Evolutionary conservation across 768 basidiomycete species (phyloP).

Genomic region (Panaeolus papilionaceus): DNA sequence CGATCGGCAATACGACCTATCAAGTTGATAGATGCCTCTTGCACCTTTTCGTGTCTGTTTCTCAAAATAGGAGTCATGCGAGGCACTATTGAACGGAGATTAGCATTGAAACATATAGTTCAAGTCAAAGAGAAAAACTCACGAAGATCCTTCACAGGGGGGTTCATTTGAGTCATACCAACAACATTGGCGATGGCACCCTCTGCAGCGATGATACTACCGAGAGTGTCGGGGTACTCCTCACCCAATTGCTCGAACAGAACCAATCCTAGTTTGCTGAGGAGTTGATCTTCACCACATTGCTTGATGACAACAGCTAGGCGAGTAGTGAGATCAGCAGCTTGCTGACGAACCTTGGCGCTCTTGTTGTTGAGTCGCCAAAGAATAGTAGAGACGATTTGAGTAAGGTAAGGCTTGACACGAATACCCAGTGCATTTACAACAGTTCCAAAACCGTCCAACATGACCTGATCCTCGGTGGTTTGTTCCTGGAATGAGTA

Average conservation of each 20-base stretch:
- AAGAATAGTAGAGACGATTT: constrained; percentile 97
- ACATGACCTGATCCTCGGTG: constrained; percentile 98
- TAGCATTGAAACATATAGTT: background rate
- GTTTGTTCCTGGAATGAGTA: constrained; percentile 99
- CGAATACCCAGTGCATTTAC: constrained; percentile 96
- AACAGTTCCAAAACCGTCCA: constrained; percentile 97
- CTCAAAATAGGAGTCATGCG: constrained; percentile 99
- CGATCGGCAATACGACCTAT: constrained; percentile 99
- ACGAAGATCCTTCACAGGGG: constrained; percentile 98
- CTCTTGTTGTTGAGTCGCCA: constrained; percentile 99
- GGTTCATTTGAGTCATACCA: constrained; percentile 99
- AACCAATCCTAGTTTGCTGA: constrained; percentile 96
- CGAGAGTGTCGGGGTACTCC: constrained; percentile 98
- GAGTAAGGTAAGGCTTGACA: constrained; percentile 97
- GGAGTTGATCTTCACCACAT: constrained; percentile 94
- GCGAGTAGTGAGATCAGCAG: constrained; percentile 96
- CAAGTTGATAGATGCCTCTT: constrained; percentile 99
- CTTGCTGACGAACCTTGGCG: constrained; percentile 98
- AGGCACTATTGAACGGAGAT: constrained; percentile 66
- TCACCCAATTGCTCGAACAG: constrained; percentile 99
- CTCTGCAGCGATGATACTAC: constrained; percentile 98
- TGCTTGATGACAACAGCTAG: constrained; percentile 98
- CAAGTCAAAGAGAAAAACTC: constrained; percentile 45
- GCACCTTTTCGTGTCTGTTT: constrained; percentile 99
- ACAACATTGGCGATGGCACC: constrained; percentile 99